Evolutionary conservation across 2,329 filamentous ascomycete genomes (phyloP), one percentile per base, ranked within the genome.

Genomic region (Zymoseptoria pseudotritici): DNA sequence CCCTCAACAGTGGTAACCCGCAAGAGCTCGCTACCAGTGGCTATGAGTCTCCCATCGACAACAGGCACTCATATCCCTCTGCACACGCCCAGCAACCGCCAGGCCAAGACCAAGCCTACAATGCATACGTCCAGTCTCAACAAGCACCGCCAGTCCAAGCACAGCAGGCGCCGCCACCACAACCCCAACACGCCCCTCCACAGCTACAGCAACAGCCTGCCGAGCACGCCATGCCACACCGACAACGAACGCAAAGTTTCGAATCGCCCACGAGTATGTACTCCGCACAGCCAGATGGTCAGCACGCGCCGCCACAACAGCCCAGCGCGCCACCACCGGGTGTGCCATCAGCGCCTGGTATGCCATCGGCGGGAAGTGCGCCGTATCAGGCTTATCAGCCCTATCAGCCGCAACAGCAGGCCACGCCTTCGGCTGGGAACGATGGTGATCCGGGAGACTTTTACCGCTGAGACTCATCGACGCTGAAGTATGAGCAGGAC

Each of bases 1-100:
- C 72, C 0, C 68, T 73, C 11, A 73, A 73, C 63, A 68, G 66
- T 54, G 73, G 73, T 21, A 71, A 74, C 53, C 78, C 79, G 4
- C 78, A 80, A 61, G 79, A 81, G 66, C 71, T 81, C 19, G 74
- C 77, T 19, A 78, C 77, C 4, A 72, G 74, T 10, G 74, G 76
- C 24, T 79, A 76, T 61, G 78, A 80, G 62, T 78, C 76, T 7
- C 79, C 79, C 1, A 66, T 78, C 2, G 78, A 80, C 63, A 75
- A 74, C 60, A 70, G 77, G 11, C 74, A 77, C 51, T 75, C 74
- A 19, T 76, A 76, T 62, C 67, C 68, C 55, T 67, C 63, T 7
- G 64, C 69, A 65, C 56, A 69, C 66, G 62, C 64, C 50, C 64
- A 63, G 55, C 56, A 58, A 20, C 56, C 56, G 29, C 55, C 57